Evolutionary conservation across 768 basidiomycete genomes (phyloP).

Genomic region (Termitomyces sp.): DNA sequence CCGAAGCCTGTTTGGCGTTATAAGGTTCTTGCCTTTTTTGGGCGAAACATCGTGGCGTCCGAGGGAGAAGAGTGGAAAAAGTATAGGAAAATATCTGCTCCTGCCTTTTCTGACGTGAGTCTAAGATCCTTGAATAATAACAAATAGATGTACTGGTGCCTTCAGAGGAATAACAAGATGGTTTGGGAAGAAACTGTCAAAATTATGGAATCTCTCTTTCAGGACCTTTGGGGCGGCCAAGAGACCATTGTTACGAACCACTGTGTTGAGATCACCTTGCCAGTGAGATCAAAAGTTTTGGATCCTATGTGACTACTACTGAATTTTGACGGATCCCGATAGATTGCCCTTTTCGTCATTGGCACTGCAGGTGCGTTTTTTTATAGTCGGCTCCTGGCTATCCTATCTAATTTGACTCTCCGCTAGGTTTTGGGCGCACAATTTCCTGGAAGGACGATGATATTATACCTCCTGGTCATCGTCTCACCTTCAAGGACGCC

Average conservation of each 20-base stretch:
- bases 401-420: not conserved
- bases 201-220: constrained; percentile 37
- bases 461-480: constrained; percentile 34
- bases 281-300: constrained; percentile 27
- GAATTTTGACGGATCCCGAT: constrained; percentile 5
- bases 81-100: constrained; percentile 55
- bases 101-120: constrained; percentile 59
- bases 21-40: constrained; percentile 40
- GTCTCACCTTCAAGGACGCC: constrained; percentile 43
- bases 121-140: not conserved
- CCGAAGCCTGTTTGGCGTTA: constrained; percentile 52
- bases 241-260: constrained; percentile 37
- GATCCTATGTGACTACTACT: not conserved
- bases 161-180: constrained; percentile 38
- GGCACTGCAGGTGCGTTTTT: constrained; percentile 40
- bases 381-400: not conserved
- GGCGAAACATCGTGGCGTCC: constrained; percentile 57
- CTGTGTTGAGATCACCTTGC: constrained; percentile 45
- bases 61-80: constrained; percentile 65
- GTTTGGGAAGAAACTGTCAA: constrained; percentile 42
- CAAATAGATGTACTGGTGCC: not conserved
- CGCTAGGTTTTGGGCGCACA: constrained; percentile 42
- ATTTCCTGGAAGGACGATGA: constrained; percentile 42
- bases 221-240: constrained; percentile 41
- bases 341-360: constrained; percentile 55